phyloP scores from a whole-genome alignment of 2,329 filamentous ascomycete species.

The Apiospora marii region DNA sequence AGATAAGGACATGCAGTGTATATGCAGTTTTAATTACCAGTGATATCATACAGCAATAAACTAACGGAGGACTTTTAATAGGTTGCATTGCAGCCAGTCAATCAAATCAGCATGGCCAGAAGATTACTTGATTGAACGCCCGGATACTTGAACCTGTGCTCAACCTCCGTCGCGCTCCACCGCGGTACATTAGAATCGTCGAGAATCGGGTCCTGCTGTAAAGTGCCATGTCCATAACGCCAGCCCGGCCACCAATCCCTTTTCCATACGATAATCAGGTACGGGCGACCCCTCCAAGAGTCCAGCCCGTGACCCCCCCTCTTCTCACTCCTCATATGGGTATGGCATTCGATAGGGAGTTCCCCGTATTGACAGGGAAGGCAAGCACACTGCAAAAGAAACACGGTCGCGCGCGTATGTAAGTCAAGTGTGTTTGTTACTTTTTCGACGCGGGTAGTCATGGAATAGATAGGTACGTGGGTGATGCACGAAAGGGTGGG shows the following conservation, averaged over 20 bases:
- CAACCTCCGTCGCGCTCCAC: neutral
- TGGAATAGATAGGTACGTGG: no score
- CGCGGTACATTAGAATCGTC: neutral
- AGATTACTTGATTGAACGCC: conserved; percentile 9
- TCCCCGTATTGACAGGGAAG: conserved; percentile 30
- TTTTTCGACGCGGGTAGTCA: neutral
- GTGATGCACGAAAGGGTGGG: neutral
- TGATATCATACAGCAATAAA: neutral
- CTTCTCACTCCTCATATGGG: conserved; percentile 26
- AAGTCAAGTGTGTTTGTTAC: neutral
- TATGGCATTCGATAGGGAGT: conserved; percentile 26
- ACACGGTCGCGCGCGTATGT: neutral
- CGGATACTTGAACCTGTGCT: neutral
- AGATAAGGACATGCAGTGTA: neutral
- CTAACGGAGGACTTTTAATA: neutral
- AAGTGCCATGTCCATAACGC: neutral
- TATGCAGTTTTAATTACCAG: neutral
- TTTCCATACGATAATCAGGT: neutral
- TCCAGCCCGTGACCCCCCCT: neutral
- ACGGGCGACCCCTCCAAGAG: neutral
- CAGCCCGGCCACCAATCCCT: neutral
- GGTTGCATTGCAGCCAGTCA: neutral
- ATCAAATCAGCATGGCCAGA: neutral
- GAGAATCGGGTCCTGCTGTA: neutral
- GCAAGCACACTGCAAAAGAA: conserved; percentile 26